Evolutionary conservation across 2,329 filamentous ascomycete genomes (phyloP).

Genomic region (Pseudocercospora crystallina): DNA sequence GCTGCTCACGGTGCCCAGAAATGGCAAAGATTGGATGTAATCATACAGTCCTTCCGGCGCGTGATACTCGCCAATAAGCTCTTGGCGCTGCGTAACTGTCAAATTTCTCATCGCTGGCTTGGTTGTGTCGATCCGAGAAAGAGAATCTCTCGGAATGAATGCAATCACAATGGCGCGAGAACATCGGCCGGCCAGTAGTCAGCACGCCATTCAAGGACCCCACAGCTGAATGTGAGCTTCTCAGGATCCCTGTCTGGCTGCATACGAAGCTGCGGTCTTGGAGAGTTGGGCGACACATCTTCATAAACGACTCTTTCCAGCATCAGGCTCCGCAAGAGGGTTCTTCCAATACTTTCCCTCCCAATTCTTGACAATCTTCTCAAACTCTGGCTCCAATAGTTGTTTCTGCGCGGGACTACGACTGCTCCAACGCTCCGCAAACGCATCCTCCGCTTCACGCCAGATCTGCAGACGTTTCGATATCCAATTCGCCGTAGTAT

Average conservation of each 20-base stretch:
- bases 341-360: constrained; percentile 4
- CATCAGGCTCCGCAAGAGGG: background rate
- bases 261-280: no score
- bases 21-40: constrained; percentile 6
- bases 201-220: no score
- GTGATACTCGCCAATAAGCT: background rate
- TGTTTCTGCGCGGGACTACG: background rate
- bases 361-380: constrained; percentile 3
- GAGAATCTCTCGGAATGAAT: no score
- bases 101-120: background rate
- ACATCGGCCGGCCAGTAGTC: no score
- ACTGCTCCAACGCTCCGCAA: background rate
- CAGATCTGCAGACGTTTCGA: constrained; percentile 10
- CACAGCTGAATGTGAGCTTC: no score
- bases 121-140: no score
- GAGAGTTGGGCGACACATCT: no score
- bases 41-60: constrained; percentile 10
- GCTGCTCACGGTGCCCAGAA: constrained; percentile 6
- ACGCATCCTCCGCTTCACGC: background rate
- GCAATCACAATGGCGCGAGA: no score
- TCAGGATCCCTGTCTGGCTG: no score
- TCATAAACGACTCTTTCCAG: background rate
- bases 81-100: background rate
- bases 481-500: constrained; percentile 40
- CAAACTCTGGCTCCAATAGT: constrained; percentile 1